Evolutionary conservation across 2,329 filamentous ascomycete species (phyloP).

Genomic region (Aspergillus sp.): DNA sequence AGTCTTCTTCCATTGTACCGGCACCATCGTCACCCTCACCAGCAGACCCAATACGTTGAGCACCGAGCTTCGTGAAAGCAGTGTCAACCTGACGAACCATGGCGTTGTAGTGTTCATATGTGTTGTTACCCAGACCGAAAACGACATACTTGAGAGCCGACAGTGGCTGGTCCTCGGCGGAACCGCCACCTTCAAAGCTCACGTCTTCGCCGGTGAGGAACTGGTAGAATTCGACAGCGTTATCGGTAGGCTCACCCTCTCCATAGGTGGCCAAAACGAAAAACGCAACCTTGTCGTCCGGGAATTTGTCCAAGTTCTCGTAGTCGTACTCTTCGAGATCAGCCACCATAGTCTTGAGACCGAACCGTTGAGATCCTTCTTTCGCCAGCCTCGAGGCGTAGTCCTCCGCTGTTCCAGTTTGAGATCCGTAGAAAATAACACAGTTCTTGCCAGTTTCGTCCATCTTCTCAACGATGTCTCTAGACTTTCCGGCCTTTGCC

Average conservation of each 20-base stretch:
- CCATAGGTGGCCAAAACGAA: constrained; percentile 97
- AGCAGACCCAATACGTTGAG: constrained; percentile 77
- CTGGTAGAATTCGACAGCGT: constrained; percentile 98
- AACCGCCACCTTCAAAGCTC: constrained; percentile 70
- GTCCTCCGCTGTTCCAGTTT: constrained; percentile 97
- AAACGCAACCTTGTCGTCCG: constrained; percentile 86
- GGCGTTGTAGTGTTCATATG: constrained; percentile 98
- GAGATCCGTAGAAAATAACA: constrained; percentile 96
- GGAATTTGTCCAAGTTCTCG: constrained; percentile 85
- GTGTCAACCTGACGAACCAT: constrained; percentile 94
- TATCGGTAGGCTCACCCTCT: constrained; percentile 97
- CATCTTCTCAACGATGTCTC: constrained; percentile 94
- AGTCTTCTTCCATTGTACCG: constrained; percentile 99
- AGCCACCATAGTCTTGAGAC: constrained; percentile 95
- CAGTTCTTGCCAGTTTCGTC: constrained; percentile 95
- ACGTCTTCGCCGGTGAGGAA: constrained; percentile 83
- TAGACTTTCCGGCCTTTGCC: constrained; percentile 76
- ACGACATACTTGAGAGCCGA: constrained; percentile 86
- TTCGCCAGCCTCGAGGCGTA: constrained; percentile 95
- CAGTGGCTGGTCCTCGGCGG: constrained; percentile 67
- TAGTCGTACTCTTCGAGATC: constrained; percentile 98
- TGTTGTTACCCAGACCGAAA: constrained; percentile 98
- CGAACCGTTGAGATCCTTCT: constrained; percentile 94
- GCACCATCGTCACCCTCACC: constrained; percentile 97
- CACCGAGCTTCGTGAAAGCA: constrained; percentile 77